A percentile compares a stretch with the other conserved stretches of the same genome.
These are phyloP conservation scores for Aspergillus luchuensis DNA, from an alignment of 2,329 filamentous ascomycete genomes.

Conservation along the genomic window DNA sequence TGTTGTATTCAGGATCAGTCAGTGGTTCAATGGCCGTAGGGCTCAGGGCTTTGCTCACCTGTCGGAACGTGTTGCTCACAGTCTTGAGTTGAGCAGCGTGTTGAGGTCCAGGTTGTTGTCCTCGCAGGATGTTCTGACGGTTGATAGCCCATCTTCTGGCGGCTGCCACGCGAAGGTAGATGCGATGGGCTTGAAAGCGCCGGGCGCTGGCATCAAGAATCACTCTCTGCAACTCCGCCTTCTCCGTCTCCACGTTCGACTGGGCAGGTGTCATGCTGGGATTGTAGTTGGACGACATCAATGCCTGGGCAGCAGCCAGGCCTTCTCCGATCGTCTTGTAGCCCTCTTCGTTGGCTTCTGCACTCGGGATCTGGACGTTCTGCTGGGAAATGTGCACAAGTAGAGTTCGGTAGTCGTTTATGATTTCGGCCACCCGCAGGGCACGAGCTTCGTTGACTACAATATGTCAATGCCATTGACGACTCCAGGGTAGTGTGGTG, in stretches of 20 bases:
- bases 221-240: conserved; percentile 59
- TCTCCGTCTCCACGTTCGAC: conserved; percentile 56
- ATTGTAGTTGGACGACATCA: conserved; percentile 58
- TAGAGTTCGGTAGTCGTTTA: conserved; percentile 65
- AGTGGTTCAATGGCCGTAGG: not conserved
- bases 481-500: not conserved
- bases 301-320: conserved; percentile 55
- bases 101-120: conserved; percentile 50
- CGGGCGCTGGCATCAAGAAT: conserved; percentile 62
- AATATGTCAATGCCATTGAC: conserved; percentile 5
- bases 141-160: conserved; percentile 61
- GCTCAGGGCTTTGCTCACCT: conserved; percentile 42
- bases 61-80: conserved; percentile 51
- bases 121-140: conserved; percentile 54
- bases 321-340: conserved; percentile 61
- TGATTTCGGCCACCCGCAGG: conserved; percentile 63
- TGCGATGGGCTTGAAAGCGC: conserved; percentile 63
- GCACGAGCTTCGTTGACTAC: conserved; percentile 66
- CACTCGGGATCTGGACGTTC: conserved; percentile 52
- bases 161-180: conserved; percentile 61
- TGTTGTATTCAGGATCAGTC: conserved; percentile 4
- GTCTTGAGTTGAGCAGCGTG: conserved; percentile 53
- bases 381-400: conserved; percentile 61
- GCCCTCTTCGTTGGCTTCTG: conserved; percentile 61
- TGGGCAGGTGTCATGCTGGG: conserved; percentile 44